Percentiles rank a stretch among this genome's conserved stretches.
Evolutionary conservation across 495 filamentous ascomycete species (phyloP).

Genomic region (Cudoniella acicularis): DNA sequence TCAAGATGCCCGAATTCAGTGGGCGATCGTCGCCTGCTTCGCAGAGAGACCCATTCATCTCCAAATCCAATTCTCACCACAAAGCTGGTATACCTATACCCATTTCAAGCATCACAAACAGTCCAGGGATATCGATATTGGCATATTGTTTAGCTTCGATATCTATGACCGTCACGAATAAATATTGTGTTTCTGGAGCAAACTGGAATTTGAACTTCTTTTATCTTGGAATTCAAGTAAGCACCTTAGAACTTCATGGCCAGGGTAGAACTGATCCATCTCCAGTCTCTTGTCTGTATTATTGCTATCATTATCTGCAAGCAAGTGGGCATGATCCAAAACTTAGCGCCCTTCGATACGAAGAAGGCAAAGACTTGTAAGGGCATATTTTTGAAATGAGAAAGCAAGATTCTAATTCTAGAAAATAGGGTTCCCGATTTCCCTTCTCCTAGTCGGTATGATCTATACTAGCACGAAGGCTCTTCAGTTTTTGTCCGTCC

Average conservation of each 20-base stretch:
- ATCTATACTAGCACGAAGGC: slow-evolving; percentile 98
- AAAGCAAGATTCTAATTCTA: slow-evolving; percentile 23
- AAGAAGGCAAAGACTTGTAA: slow-evolving; percentile 91
- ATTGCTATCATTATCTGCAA: slow-evolving; percentile 83
- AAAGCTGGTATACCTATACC: neutral
- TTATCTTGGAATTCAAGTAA: slow-evolving; percentile 86
- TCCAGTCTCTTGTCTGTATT: slow-evolving; percentile 86
- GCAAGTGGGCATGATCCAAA: slow-evolving; percentile 76
- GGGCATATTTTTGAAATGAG: slow-evolving; percentile 22
- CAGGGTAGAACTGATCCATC: neutral
- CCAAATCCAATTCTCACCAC: neutral
- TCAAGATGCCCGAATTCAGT: slow-evolving; percentile 65
- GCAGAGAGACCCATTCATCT: slow-evolving; percentile 20
- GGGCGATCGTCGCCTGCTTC: slow-evolving; percentile 46
- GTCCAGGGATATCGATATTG: slow-evolving; percentile 74
- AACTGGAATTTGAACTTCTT: slow-evolving; percentile 98
- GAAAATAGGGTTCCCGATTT: slow-evolving; percentile 88
- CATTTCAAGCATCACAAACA: slow-evolving; percentile 57
- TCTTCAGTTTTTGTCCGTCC: slow-evolving; percentile 93
- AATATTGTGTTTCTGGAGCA: slow-evolving; percentile 88
- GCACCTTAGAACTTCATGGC: slow-evolving; percentile 20
- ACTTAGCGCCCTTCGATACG: slow-evolving; percentile 78
- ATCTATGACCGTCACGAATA: slow-evolving; percentile 98
- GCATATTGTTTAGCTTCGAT: slow-evolving; percentile 94
- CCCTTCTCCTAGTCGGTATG: slow-evolving; percentile 95